Base-by-base conservation (phyloP, 768 basidiomycete genomes). In the Leccinum subtestaceum region DNA sequence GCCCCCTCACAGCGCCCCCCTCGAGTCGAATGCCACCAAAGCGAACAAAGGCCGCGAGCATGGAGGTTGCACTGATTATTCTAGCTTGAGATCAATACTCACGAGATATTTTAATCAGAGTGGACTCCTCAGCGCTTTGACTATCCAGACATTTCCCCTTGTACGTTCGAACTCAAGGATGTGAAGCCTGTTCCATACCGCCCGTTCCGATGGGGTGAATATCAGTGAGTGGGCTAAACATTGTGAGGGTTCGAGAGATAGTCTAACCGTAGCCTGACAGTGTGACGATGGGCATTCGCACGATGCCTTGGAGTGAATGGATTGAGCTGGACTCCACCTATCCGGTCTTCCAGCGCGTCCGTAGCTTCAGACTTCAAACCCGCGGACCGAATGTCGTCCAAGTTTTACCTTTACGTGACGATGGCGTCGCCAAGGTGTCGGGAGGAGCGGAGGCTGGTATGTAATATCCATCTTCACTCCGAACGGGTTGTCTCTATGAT, bases 281-380 rank as follows among this genome's bases (percentile, higher is more conserved):
- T 62, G 77, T 87, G 45, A 89, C 85, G 32, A 89, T 88, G 85
- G 86, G 83, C 60, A 82, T 87, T 64, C 80, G 84, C 40, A 73
- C 67, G 52, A 88, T 90, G 86, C 76, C 75, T 9, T 91, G 85
- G 84, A 78, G 80, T 43, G 82, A 86, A 55, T 90, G 88, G 89
- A 83, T 91, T 49, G 86, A 89, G 75, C 77, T 89, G 32, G 89
- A 89, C 69, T 77, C 80, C 56, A 74, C 82, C 56, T 87, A 83
- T 65, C 67, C 75, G 17, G 64, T 68, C 19, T 86, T 84, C 65
- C 81, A 88, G 66, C 73, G 72, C 8, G 80, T 91, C 45, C 81
- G 83, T 52, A 71, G 75, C n/a, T 77, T 80, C 57, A 82, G 88
- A 46, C 76, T 88, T 60, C 48, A 55, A 9, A 83, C 79, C 12